Base-by-base conservation (phyloP, 2,329 filamentous ascomycete genomes). In the Phialocephala sp. region DNA sequence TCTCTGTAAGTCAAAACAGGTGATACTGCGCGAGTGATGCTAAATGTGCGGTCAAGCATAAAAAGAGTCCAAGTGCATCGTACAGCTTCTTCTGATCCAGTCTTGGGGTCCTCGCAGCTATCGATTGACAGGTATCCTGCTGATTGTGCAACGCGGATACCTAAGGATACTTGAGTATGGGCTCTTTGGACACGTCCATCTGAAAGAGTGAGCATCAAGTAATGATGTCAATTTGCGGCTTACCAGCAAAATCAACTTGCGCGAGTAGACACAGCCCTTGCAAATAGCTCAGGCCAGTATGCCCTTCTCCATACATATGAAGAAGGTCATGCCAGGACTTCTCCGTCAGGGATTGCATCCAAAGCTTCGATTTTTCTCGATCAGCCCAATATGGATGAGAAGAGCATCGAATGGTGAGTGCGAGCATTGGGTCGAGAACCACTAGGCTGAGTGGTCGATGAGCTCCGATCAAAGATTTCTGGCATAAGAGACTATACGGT, bases 191-290 rank as follows among this genome's bases (percentile, higher is more conserved):
- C 64, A 41, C 66, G 63, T n/a, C 66, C 65, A 50, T 69, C 68
- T 69, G 50, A 4, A 47, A 2, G 27, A 59, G 39, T 15, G 12
- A 50, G 27, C 22, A 27, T 43, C 4, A 32, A 27, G 8, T 5
- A 4, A 20, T 4, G 11, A 22, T 22, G 9, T 4, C 43, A n/a
- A 47, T n/a, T 8, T 55, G 39, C 8, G 12, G 50, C 62, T 35
- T 64, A 69, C 67, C 68, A 35, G 68, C 66, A 56, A 69, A 69
- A 37, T 69, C 68, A 32, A 69, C 68, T 39, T 68, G 65, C 11
- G 68, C 68, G n/a, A 69, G 35, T 5, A 69, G 62, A 55, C 66
- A 69, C 12, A 69, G 64, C 8, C 66, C 68, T 45, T 69, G 68
- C 8, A 69, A 39, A 41, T 69, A 69, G 22, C 54, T 20, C 18